These are phyloP conservation scores for Fusarium poae DNA, from an alignment of 2,329 filamentous ascomycete genomes.

Conservation along the genomic window DNA sequence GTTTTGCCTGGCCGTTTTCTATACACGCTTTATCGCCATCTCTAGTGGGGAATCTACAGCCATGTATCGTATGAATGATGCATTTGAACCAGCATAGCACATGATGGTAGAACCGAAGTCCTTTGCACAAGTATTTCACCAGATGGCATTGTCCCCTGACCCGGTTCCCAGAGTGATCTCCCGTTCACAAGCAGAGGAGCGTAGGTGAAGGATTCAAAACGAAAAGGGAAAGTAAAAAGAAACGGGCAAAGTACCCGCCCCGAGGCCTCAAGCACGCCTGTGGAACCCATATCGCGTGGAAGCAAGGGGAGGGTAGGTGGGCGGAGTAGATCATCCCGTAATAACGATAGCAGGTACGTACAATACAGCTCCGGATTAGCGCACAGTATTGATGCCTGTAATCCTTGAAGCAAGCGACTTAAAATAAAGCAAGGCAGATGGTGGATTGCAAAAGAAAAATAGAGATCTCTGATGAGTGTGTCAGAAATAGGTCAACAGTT, in stretches of 20 bases:
- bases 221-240: neutral
- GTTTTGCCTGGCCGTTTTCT: conserved; percentile 38
- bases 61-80: conserved; percentile 34
- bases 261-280: conserved; percentile 15
- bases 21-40: conserved; percentile 29
- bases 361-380: conserved; percentile 5
- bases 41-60: conserved; percentile 24
- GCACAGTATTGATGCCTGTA: conserved; percentile 11
- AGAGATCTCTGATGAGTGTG: neutral
- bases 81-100: conserved; percentile 32
- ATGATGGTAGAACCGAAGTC: conserved; percentile 9
- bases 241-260: conserved; percentile 7
- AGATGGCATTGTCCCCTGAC: neutral
- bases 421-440: neutral
- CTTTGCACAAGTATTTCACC: neutral
- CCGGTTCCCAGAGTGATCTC: neutral
- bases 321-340: conserved; percentile 42
- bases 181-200: neutral
- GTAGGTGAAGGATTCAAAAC: neutral
- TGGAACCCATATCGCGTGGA: conserved; percentile 39
- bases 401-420: conserved; percentile 4
- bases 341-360: conserved; percentile 26
- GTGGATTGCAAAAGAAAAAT: neutral
- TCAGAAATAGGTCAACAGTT: neutral
- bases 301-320: conserved; percentile 43